phyloP scores from a whole-genome alignment of 73 alveolate genomes.

The Paramecium biaurelia region DNA sequence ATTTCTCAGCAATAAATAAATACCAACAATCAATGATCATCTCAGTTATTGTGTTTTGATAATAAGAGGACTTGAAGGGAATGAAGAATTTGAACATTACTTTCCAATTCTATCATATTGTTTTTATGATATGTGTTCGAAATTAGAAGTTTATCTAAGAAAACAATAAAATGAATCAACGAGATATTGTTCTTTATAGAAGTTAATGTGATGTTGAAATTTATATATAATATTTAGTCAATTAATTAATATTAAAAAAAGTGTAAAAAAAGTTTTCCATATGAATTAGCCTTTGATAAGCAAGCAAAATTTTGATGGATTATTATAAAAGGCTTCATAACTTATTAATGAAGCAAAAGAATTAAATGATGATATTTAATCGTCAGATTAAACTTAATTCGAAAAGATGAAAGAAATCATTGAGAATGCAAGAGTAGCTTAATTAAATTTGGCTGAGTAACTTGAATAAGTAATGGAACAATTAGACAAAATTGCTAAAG shows the following conservation, averaged over 20 bases:
- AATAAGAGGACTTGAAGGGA: not conserved
- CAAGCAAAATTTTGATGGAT: not conserved
- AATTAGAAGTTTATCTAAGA: not conserved
- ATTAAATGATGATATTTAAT: not conserved
- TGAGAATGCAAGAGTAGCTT: not conserved
- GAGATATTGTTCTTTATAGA: not conserved
- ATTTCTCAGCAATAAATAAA: not conserved
- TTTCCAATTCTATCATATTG: not conserved
- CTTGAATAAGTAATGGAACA: not conserved
- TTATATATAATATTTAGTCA: not conserved
- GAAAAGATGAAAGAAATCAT: not conserved
- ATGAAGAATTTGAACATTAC: not conserved
- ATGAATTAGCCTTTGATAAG: not conserved
- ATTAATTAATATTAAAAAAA: not conserved
- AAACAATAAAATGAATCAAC: not conserved
- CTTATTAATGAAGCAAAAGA: not conserved
- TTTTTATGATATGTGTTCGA: not conserved
- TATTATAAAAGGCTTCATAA: not conserved
- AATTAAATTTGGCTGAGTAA: not conserved
- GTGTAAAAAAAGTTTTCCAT: not conserved
- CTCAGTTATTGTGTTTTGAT: not conserved
- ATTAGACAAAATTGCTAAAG: not conserved
- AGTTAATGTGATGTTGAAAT: not conserved
- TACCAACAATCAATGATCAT: not conserved
- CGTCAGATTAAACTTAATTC: not conserved